Evolutionary conservation across 202 grass and related monocot species (phyloP).

Genomic region (Elaeis oleifera): DNA sequence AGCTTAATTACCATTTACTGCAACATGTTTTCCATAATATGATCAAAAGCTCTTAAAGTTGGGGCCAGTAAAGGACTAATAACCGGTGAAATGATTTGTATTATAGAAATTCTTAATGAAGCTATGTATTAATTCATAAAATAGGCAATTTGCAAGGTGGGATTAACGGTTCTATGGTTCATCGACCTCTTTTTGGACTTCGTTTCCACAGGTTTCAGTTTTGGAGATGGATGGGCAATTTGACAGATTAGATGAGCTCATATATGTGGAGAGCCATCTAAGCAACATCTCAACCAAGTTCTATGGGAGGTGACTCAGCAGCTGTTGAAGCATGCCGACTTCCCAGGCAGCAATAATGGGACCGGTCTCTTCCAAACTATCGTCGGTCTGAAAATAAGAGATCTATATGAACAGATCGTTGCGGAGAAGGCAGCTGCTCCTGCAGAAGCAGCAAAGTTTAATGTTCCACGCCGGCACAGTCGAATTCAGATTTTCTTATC

Average conservation of each 20-base stretch:
- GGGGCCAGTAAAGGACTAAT: too few relatives aligned
- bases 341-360: slow-evolving; percentile 93
- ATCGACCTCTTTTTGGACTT: too few relatives aligned
- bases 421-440: slow-evolving; percentile 47
- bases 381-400: slow-evolving; percentile 77
- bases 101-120: too few relatives aligned
- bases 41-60: too few relatives aligned
- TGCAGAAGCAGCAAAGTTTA: slow-evolving; percentile 58
- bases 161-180: too few relatives aligned
- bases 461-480: slow-evolving; percentile 14
- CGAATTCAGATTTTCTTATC: slow-evolving; percentile 2
- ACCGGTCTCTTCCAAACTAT: slow-evolving; percentile 96
- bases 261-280: slow-evolving; percentile 94
- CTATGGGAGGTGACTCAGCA: slow-evolving; percentile 98
- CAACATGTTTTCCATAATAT: too few relatives aligned
- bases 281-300: slow-evolving; percentile 95
- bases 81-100: too few relatives aligned
- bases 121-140: too few relatives aligned
- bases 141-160: too few relatives aligned
- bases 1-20: too few relatives aligned
- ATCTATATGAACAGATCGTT: slow-evolving; percentile 77
- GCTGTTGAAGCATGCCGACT: slow-evolving; percentile 91
- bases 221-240: slow-evolving; percentile 97
- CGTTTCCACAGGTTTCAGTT: slow-evolving; percentile 51
- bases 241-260: slow-evolving; percentile 86